A percentile compares a stretch with the other conserved stretches of the same genome.
Conservation (phyloP, 805 yeast species). For the Wickerhamomyces chaumierensis region DNA sequence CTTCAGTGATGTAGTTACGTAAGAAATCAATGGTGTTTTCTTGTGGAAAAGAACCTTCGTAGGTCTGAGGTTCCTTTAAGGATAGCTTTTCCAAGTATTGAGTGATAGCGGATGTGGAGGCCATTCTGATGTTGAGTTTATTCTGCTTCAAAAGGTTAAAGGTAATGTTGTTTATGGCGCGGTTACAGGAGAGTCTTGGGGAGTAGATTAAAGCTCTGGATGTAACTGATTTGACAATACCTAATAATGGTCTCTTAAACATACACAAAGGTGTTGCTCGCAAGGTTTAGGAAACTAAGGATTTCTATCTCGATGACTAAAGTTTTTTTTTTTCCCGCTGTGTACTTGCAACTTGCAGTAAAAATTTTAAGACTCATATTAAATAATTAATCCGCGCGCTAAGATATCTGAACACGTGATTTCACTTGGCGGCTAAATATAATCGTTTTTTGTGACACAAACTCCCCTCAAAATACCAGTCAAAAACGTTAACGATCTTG, state of each 20-base stretch:
- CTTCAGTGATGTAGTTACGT: slow-evolving; percentile 80
- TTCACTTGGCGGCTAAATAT: too few relatives aligned
- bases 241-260: slow-evolving; percentile 7
- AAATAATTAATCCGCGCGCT: too few relatives aligned
- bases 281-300: neutral
- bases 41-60: slow-evolving; percentile 60
- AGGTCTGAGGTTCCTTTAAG: slow-evolving; percentile 29
- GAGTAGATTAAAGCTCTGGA: slow-evolving; percentile 1
- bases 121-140: slow-evolving; percentile 5
- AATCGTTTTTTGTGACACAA: neutral
- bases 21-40: slow-evolving; percentile 76
- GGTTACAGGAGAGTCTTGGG: neutral
- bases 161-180: neutral
- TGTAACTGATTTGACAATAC: neutral
- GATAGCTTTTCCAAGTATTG: slow-evolving; percentile 23
- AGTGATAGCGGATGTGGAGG: slow-evolving; percentile 20
- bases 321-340: too few relatives aligned
- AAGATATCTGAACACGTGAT: too few relatives aligned
- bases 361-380: too few relatives aligned
- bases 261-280: slow-evolving; percentile 7
- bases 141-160: neutral
- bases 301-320: neutral
- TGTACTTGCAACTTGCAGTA: too few relatives aligned
- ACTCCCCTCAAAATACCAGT: too few relatives aligned
- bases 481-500: too few relatives aligned